Evolutionary conservation across 257 asterid genomes (phyloP), one percentile per base, ranked within the genome.

Genomic region (Lycium barbarum): DNA sequence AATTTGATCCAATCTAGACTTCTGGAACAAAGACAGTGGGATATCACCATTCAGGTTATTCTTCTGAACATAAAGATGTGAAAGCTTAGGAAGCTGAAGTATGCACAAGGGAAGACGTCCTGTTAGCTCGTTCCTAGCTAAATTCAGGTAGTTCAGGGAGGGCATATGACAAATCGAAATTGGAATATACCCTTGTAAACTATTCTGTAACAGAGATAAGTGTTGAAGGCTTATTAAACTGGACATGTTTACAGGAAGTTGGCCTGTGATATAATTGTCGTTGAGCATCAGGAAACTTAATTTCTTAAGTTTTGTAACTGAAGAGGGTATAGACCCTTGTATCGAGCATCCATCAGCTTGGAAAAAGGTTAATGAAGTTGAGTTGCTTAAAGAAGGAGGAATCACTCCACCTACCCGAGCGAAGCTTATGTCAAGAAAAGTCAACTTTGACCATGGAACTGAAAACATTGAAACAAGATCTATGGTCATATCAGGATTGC

Each of bases 301-400:
- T 43, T 36, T 83, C 57, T 62, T 53, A 54, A 68, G 82, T 22
- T 55, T n/a, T 11, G 82, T 71, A 7, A 83, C 5, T 0, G 86
- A 68, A 67, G 82, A 71, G 8, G 86, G 86, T 54, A 83, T 17
- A 0, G 73, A 22, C 49, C 86, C 86, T 70, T 83, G 86, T 4
- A 83, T 83, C 1, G 72, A 70, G 9, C 86, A 83, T 17, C 58
- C 40, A 47, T 54, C 82, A 43, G 84, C 84, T n/a, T 22, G 43
- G 63, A 80, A 58, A 80, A 20, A 9, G 26, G 47, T 49, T 18
- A 80, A 80, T 58, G 84, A 80, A 53, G 84, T 80, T 33, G 65
- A 55, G 20, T 80, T 80, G 14, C 35, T 47, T 20, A 80, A 20
- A 9, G 84, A 80, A 57, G 18, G 22, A 35, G 84, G 84, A 33